phyloP scores from a whole-genome alignment of 2,329 filamentous ascomycete species.

The Ploettnerulaceae sp. region DNA sequence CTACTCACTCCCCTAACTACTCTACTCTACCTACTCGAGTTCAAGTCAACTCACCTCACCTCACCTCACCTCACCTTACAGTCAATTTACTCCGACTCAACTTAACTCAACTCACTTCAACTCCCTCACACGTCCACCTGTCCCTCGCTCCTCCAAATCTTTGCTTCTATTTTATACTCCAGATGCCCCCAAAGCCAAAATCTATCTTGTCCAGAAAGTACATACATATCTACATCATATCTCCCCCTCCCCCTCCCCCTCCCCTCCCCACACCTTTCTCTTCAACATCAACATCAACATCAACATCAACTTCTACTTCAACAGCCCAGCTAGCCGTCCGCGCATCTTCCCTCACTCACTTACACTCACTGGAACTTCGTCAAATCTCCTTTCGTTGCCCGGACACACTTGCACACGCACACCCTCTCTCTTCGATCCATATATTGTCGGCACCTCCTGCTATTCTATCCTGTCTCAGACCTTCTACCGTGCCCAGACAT shows the following conservation, averaged over 20 bases:
- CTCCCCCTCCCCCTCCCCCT: slow-evolving; percentile 1
- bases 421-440: neutral
- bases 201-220: neutral
- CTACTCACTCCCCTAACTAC: neutral
- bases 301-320: neutral
- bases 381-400: slow-evolving; percentile 1
- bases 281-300: slow-evolving; percentile 5
- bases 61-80: neutral
- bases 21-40: neutral
- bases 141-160: too few species aligned
- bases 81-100: too few species aligned
- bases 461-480: slow-evolving; percentile 9
- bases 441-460: too few species aligned
- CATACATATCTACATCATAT: slow-evolving; percentile 10
- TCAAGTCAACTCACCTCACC: neutral
- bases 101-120: too few species aligned
- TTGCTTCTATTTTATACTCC: slow-evolving; percentile 9
- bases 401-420: too few species aligned
- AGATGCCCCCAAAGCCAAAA: slow-evolving; percentile 6
- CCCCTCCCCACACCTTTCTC: slow-evolving; percentile 2
- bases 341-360: neutral
- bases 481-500: neutral
- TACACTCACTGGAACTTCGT: neutral
- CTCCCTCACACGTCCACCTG: too few species aligned
- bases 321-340: neutral